Conservation (phyloP, 1,284 basidiomycete species). For the Trichosporon asahii region DNA sequence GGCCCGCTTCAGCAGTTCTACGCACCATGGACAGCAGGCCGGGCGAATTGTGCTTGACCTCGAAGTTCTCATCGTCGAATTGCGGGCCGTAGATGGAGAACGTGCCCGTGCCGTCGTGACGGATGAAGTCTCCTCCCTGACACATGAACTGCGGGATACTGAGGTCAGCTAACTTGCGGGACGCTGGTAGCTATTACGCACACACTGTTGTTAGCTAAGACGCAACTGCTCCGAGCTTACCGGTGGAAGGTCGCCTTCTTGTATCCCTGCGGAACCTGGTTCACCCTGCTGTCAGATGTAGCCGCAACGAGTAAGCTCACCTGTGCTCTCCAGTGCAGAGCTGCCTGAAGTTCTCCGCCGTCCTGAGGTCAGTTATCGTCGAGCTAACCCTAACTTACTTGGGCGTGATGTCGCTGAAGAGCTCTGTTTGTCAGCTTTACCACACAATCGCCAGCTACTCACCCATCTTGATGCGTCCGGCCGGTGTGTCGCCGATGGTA, state of each 20-base stretch:
- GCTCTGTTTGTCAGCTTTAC: constrained; percentile 28
- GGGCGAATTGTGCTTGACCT: constrained; percentile 78
- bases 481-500: constrained; percentile 89
- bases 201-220: constrained; percentile 20
- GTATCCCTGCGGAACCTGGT: constrained; percentile 81
- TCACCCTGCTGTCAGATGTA: constrained; percentile 59
- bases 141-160: constrained; percentile 55
- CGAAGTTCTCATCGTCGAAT: constrained; percentile 94
- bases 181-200: constrained; percentile 4
- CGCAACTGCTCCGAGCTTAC: constrained; percentile 53
- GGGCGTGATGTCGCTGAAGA: constrained; percentile 49
- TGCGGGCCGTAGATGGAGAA: constrained; percentile 94
- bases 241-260: constrained; percentile 87
- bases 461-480: constrained; percentile 89
- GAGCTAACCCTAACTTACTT: constrained; percentile 31
- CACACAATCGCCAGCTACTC: too few relatives aligned
- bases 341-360: constrained; percentile 96
- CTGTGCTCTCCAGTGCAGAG: constrained; percentile 93
- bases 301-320: constrained; percentile 52
- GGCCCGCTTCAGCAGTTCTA: not conserved
- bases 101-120: constrained; percentile 90
- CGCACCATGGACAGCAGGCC: constrained; percentile 79
- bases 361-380: constrained; percentile 55
- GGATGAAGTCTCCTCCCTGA: constrained; percentile 66
- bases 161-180: constrained; percentile 1